Evolutionary conservation across 1,139 yeast genomes (phyloP), one percentile per base, ranked within the genome.

Genomic region (Geotrichum europaeum): DNA sequence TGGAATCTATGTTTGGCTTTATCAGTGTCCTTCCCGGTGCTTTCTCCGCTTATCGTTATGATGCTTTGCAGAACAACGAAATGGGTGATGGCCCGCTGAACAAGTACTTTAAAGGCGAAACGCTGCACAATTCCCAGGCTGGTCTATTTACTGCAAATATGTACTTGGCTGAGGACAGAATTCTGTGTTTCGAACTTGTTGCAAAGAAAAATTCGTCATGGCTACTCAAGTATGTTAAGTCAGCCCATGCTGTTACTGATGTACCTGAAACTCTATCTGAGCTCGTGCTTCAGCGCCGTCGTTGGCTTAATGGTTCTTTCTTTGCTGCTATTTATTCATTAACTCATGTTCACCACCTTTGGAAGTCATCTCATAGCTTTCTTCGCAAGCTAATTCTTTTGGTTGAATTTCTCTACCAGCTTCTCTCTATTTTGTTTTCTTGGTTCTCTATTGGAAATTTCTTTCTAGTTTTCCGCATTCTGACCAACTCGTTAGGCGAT

Each of bases 131-230:
- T 53, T 69, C 76, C 4, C 79, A 78, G 34, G 81, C 82, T 28
- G 94, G 94, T 20, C 82, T 88, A 55, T 88, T 88, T 75, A 85
- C 89, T 43, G 84, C 90, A 18, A 88, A 88, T 74, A 86, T 88
- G 95, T 88, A 87, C 73, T 80, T 88, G 62, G 96, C 96, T 6
- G 96, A 88, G 73, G 96, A 88, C 73, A 81, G 96, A 70, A 87
- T 88, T 62, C 77, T 88, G 67, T 88, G 95, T 77, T 88, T 86
- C 74, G 95, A 88, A 72, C 78, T 88, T 60, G 89, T 88, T 43
- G 89, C 94, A 18, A 88, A 88, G 68, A 75, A 77, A 57, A 75
- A 79, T 53, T 79, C 81, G 63, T 77, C 81, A 62, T 88, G 90
- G 81, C 76, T 85, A 25, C 79, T 89, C 65, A 79, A 86, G 64